Evolutionary conservation across 2,329 filamentous ascomycete genomes (phyloP).

Genomic region (Fusarium concolor): DNA sequence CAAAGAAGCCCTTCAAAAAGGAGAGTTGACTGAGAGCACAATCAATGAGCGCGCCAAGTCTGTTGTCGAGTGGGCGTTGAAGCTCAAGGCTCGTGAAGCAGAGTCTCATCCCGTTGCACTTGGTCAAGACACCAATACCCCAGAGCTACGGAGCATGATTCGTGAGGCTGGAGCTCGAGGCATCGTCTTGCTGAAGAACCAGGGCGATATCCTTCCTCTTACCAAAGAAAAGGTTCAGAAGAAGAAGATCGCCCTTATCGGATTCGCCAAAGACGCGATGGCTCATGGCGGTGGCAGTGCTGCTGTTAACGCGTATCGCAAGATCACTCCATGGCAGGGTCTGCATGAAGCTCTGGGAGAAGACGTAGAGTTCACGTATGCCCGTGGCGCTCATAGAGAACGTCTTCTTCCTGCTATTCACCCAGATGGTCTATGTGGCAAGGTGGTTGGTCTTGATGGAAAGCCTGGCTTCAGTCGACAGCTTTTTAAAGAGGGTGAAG

Average conservation of each 20-base stretch:
- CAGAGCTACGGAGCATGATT: constrained; percentile 44
- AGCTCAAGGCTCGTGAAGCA: constrained; percentile 37
- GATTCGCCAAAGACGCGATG: constrained; percentile 48
- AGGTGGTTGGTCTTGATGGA: constrained; percentile 45
- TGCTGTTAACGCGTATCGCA: constrained; percentile 49
- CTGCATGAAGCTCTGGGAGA: constrained; percentile 41
- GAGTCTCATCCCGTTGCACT: constrained; percentile 7
- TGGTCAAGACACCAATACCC: constrained; percentile 28
- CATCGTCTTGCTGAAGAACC: constrained; percentile 73
- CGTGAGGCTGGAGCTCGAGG: constrained; percentile 56
- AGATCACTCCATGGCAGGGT: constrained; percentile 49
- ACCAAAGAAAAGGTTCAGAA: constrained; percentile 38
- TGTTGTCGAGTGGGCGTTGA: constrained; percentile 48
- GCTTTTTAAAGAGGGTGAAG: constrained; percentile 39
- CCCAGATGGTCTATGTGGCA: constrained; percentile 31
- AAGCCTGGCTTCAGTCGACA: constrained; percentile 46
- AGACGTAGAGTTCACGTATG: constrained; percentile 39
- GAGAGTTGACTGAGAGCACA: constrained; percentile 36
- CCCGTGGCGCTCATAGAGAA: constrained; percentile 41
- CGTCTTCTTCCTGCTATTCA: constrained; percentile 33
- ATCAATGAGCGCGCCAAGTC: constrained; percentile 47
- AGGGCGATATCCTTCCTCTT: constrained; percentile 65
- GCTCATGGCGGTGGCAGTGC: constrained; percentile 51
- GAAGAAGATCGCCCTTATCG: constrained; percentile 49
- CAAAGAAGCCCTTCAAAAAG: constrained; percentile 40